Conservation (phyloP, 1,139 yeast species). For the Sugiyamaella pinicola region DNA sequence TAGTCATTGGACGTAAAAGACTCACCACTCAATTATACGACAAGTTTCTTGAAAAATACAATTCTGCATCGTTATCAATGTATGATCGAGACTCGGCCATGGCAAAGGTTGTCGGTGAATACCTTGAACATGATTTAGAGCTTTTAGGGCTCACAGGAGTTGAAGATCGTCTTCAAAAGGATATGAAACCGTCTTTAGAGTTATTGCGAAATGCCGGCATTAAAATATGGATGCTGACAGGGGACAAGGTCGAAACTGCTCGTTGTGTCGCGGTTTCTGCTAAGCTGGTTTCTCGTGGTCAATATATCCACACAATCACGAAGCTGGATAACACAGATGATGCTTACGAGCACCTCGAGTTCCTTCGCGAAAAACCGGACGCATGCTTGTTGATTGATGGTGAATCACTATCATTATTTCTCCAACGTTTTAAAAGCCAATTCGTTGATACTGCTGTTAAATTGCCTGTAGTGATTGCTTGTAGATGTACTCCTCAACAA, state of each 20-base stretch:
- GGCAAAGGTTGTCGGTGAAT: conserved; percentile 66
- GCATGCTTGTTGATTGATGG: conserved; percentile 92
- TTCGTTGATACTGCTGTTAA: conserved; percentile 75
- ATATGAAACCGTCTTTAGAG: conserved; percentile 91
- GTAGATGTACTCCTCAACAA: conserved; percentile 98
- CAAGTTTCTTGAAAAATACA: conserved; percentile 64
- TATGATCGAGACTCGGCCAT: conserved; percentile 71
- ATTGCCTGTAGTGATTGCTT: conserved; percentile 92
- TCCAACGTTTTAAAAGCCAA: conserved; percentile 64
- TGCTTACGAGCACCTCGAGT: conserved; percentile 76
- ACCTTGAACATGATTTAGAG: conserved; percentile 81
- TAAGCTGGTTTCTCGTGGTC: conserved; percentile 88
- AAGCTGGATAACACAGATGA: conserved; percentile 49
- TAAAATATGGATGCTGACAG: conserved; percentile 98
- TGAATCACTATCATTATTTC: conserved; percentile 73
- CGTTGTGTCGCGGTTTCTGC: conserved; percentile 95
- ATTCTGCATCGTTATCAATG: conserved; percentile 78
- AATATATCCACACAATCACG: conserved; percentile 84
- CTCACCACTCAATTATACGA: conserved; percentile 57
- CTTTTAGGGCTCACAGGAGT: conserved; percentile 94
- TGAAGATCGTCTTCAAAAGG: conserved; percentile 89
- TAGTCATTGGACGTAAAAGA: conserved; percentile 85
- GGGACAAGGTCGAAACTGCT: conserved; percentile 98
- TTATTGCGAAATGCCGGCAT: conserved; percentile 93
- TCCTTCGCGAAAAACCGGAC: conserved; percentile 62